A percentile compares a stretch with the other conserved stretches of the same genome.
Evolutionary conservation across 257 asterid genomes (phyloP).

Genomic region (Fraxinus americana): DNA sequence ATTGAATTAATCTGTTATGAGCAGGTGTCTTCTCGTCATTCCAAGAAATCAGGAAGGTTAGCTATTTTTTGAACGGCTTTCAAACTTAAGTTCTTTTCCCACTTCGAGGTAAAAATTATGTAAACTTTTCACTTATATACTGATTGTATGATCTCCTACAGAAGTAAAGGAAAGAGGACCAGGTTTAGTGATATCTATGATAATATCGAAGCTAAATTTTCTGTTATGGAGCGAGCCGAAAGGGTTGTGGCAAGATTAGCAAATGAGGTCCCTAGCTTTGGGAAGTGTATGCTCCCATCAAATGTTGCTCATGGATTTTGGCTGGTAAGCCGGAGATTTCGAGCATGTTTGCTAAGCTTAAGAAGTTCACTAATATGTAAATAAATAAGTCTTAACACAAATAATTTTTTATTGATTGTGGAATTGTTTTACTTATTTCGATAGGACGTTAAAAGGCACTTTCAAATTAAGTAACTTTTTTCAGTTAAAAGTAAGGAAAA

Average conservation of each 20-base stretch:
- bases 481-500: background rate
- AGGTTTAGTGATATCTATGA: constrained; percentile 53
- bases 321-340: constrained; percentile 54
- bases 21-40: constrained; percentile 45
- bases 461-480: background rate
- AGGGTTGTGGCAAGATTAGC: constrained; percentile 43
- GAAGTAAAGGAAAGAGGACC: constrained; percentile 51
- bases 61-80: constrained; percentile 12
- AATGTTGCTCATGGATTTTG: constrained; percentile 90
- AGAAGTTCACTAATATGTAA: background rate
- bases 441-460: background rate
- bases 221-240: constrained; percentile 70
- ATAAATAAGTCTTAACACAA: background rate
- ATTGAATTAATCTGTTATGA: constrained; percentile 20
- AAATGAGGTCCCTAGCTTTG: constrained; percentile 56
- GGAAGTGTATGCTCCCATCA: constrained; percentile 91
- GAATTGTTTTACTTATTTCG: background rate
- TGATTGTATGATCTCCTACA: constrained; percentile 23
- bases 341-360: background rate
- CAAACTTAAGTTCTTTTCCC: constrained; percentile 12
- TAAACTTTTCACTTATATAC: constrained; percentile 17
- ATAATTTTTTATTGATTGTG: background rate
- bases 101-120: background rate
- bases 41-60: constrained; percentile 47
- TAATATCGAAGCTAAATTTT: constrained; percentile 52